Conservation (phyloP, 495 filamentous ascomycete species). For the Lasiosphaeris hirsuta region DNA sequence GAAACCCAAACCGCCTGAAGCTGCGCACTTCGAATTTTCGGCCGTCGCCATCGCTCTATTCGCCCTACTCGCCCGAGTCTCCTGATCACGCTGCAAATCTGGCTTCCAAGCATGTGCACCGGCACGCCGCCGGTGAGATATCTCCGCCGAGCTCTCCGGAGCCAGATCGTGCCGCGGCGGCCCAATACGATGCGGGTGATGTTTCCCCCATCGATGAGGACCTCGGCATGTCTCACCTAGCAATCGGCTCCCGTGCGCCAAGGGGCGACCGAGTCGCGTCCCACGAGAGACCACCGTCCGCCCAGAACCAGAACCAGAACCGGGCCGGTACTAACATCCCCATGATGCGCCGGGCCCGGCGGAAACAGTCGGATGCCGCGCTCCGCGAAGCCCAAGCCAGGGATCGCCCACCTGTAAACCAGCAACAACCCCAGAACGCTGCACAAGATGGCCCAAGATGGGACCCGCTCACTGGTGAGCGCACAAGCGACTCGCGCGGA, state of each 20-base stretch:
- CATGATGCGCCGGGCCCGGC: conserved; percentile 46
- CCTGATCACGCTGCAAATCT: conserved; percentile 28
- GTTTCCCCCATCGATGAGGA: conserved; percentile 55
- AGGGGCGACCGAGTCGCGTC: conserved; percentile 3
- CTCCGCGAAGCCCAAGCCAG: conserved; percentile 32
- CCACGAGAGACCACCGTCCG: conserved; percentile 9
- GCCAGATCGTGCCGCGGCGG: conserved; percentile 20
- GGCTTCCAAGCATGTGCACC: conserved; percentile 29
- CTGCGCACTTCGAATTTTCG: conserved; percentile 34
- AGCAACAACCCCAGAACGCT: conserved; percentile 18
- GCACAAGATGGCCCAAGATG: conserved; percentile 36
- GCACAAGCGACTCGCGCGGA: conserved; percentile 40
- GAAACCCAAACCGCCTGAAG: conserved; percentile 31
- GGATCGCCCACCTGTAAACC: conserved; percentile 26
- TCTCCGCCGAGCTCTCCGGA: conserved; percentile 51
- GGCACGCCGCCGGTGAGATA: conserved; percentile 37
- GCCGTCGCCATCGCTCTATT: conserved; percentile 41
- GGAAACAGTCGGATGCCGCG: conserved; percentile 40
- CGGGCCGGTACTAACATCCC: conserved; percentile 43
- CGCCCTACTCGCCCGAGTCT: conserved; percentile 28
- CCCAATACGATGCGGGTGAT: conserved; percentile 32
- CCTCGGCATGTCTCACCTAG: conserved; percentile 31
- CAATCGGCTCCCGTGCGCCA: conserved; percentile 12
- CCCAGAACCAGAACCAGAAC: conserved; percentile 18
- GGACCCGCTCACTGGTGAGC: conserved; percentile 51